Base-by-base conservation (phyloP, 106 monocot species). In the Allium sativum region DNA sequence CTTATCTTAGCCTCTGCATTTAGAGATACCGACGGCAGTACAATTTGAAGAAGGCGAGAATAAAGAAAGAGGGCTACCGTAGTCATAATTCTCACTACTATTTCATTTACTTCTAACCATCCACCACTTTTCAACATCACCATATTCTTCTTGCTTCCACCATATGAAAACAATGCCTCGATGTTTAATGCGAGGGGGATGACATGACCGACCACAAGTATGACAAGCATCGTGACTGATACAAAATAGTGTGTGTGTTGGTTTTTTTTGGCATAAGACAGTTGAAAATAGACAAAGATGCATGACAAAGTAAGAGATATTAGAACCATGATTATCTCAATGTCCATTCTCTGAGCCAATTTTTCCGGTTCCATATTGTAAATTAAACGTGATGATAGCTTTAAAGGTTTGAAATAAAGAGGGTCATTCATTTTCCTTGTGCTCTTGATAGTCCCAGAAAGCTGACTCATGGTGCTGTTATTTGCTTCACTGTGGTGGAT, bases 101-200 rank as follows among this genome's bases (percentile, higher is more conserved):
- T 77, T 71, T 93, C 84, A 63, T 88, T 78, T 14, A 55, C 93
- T 67, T 88, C 88, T 10, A 89, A 78, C 93, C 85, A 93, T 42
- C 85, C 80, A 54, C 82, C 84, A 42, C 67, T 82, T 70, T 67
- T 65, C n/a, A 70, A 53, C 16, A 82, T n/a, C 14, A 72, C 65
- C 3, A 50, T 7, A 69, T 68, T 76, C 45, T 85, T 79, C 48
- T 59, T 79, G 45, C 65, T 71, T 50, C 62, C 64, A 19, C 48
- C 59, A 44, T 14, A 69, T 19, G 60, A 40, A 48, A 79, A 78
- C 40, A 86, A 13, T 59, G 70, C 70, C 59, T 85, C 82, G 66
- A 85, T 79, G 61, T 81, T 89, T 40, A 93, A 21, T 46, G 85
- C 75, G 45, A 85, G 68, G 46, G 82, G 79, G 52, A 85, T 62